A percentile compares a stretch with the other conserved stretches of the same genome.
phyloP scores from a whole-genome alignment of 2,329 filamentous ascomycete genomes.

The Fusarium xyrophilum region DNA sequence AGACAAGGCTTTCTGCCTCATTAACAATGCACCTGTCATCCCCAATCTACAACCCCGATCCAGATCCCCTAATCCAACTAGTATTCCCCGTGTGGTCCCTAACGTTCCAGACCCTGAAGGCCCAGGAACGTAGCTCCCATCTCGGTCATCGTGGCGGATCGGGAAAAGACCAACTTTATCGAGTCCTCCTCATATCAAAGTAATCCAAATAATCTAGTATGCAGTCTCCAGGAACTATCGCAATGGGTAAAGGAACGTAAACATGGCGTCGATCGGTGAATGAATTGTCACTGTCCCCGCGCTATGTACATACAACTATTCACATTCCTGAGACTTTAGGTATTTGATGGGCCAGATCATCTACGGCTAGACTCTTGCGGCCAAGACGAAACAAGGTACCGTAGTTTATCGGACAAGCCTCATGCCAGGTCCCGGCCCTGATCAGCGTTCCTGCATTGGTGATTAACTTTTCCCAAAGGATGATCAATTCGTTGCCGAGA shows the following conservation, averaged over 20 bases:
- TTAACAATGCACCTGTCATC: background rate
- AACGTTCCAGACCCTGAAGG: background rate
- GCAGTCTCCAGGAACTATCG: background rate
- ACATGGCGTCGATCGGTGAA: background rate
- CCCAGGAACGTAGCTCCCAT: background rate
- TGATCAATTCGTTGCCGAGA: background rate
- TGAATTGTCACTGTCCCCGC: background rate
- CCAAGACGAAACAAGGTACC: background rate
- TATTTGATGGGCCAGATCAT: background rate
- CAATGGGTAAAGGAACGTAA: background rate
- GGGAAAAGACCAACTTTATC: background rate
- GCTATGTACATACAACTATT: slow-evolving; percentile 6
- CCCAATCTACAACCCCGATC: background rate
- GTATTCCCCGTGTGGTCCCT: background rate
- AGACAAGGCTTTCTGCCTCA: background rate
- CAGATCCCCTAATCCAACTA: background rate
- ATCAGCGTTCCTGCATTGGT: slow-evolving; percentile 9
- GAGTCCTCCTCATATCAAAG: fast-evolving
- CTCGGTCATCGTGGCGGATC: background rate
- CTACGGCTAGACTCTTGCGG: slow-evolving; percentile 10
- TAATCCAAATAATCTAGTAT: background rate
- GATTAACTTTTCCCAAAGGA: background rate
- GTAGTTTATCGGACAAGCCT: background rate
- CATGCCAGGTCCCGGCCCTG: slow-evolving; percentile 12
- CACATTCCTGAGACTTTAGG: background rate